These are phyloP conservation scores for Allomyces macrogynus DNA, from an alignment of 192 early-diverging fungal species.

Conservation along the genomic window DNA sequence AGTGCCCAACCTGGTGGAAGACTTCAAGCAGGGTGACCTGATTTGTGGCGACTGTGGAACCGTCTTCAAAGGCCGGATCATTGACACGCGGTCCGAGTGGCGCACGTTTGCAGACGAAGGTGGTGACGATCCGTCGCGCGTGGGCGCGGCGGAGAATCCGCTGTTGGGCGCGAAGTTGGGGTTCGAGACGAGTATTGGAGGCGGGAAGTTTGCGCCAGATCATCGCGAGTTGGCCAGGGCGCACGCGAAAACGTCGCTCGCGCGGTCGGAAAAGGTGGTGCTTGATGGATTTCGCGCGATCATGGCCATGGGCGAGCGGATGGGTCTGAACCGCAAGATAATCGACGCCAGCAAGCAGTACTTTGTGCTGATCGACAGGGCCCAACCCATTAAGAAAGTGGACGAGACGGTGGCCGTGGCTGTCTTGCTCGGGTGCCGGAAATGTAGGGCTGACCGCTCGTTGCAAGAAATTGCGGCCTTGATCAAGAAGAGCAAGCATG, in stretches of 20 bases:
- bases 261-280: slow-evolving; percentile 53
- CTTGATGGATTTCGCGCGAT: slow-evolving; percentile 58
- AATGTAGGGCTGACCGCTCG: slow-evolving; percentile 62
- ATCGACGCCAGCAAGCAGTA: slow-evolving; percentile 65
- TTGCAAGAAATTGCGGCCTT: slow-evolving; percentile 84
- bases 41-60: slow-evolving; percentile 84
- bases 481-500: slow-evolving; percentile 59
- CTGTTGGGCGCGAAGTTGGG: slow-evolving; percentile 47
- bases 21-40: slow-evolving; percentile 70
- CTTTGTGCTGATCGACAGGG: slow-evolving; percentile 63
- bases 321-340: slow-evolving; percentile 52
- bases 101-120: slow-evolving; percentile 84
- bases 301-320: slow-evolving; percentile 52
- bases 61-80: slow-evolving; percentile 70
- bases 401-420: slow-evolving; percentile 76
- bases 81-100: slow-evolving; percentile 91
- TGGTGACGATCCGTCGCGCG: slow-evolving; percentile 70
- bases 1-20: slow-evolving; percentile 71
- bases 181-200: slow-evolving; percentile 64
- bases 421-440: slow-evolving; percentile 80
- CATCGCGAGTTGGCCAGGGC: slow-evolving; percentile 48
- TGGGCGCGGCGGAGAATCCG: slow-evolving; percentile 61
- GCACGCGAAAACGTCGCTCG: slow-evolving; percentile 48
- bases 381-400: slow-evolving; percentile 55
- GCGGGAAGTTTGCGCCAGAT: slow-evolving; percentile 48